Evolutionary conservation across 352 stramenopile species (phyloP).

Genomic region (Elongisporangium undulatum): DNA sequence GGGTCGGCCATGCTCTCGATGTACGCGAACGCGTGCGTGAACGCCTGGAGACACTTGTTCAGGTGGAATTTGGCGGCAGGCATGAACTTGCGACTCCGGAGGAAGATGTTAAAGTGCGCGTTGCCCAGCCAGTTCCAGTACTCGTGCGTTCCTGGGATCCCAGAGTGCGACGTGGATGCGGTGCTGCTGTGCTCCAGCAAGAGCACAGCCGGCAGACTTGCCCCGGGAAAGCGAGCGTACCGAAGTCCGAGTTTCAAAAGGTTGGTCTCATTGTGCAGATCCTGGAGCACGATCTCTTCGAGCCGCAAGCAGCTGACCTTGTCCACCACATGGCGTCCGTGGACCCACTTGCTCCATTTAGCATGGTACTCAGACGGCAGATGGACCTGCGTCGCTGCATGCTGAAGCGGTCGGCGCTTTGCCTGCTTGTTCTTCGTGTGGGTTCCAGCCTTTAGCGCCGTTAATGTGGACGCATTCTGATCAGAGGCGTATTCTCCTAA

Average conservation of each 20-base stretch:
- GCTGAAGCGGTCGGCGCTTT: not conserved
- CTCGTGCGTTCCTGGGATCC: constrained; percentile 33
- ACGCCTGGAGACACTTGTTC: constrained; percentile 39
- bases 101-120: constrained; percentile 58
- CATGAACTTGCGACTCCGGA: constrained; percentile 62
- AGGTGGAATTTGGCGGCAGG: constrained; percentile 47
- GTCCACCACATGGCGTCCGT: constrained; percentile 45
- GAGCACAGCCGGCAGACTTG: constrained; percentile 46
- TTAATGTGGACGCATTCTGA: not conserved
- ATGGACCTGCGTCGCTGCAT: not conserved
- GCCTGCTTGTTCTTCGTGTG: not conserved
- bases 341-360: constrained; percentile 55
- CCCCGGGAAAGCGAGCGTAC: constrained; percentile 47
- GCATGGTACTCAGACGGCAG: constrained; percentile 38
- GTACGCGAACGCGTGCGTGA: constrained; percentile 57
- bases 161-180: constrained; percentile 35
- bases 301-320: constrained; percentile 63
- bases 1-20: constrained; percentile 60
- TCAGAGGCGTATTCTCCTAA: not conserved
- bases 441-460: not conserved
- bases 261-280: constrained; percentile 31
- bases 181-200: constrained; percentile 38
- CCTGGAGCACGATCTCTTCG: constrained; percentile 51
- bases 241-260: constrained; percentile 55
- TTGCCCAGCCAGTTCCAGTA: constrained; percentile 71